Evolutionary conservation across 1,139 yeast genomes (phyloP), one percentile per base, ranked within the genome.

Genomic region (Groenewaldozyma auringiensis): DNA sequence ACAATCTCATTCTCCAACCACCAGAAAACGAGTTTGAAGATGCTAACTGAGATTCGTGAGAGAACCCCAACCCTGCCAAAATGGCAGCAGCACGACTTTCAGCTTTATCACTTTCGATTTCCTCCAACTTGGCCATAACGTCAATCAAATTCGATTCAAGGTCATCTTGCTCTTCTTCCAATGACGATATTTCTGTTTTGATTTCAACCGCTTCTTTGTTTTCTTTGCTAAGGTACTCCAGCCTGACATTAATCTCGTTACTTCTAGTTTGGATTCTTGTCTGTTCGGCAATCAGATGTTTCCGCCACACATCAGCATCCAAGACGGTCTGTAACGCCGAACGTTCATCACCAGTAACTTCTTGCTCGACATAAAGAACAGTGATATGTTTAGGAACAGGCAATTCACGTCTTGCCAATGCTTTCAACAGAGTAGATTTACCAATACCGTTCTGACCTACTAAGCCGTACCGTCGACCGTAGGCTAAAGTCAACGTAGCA

Each of bases 371-470:
- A 61, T 92, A 96, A 54, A 92, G 74, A 67, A 92, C 86, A 2
- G 97, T 85, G 53, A 92, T 88, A 64, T 92, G 97, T 57, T 86
- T 87, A 16, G 98, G 97, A 55, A 92, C 83, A 48, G 87, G 80
- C 55, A 92, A 73, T 64, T 92, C 98, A 76, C 99, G 83, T 64
- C 94, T 79, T 0, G 96, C 83, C 45, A 92, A 71, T 0, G 99
- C 99, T 57, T 87, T 76, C 59, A 92, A 72, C 47, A 92, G 70
- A 0, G 98, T 92, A 37, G 97, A 89, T 64, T 92, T 92, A 81
- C 99, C 99, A 58, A 94, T 88, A 88, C 99, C 99, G 70, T 92
- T 92, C 63, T 89, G 95, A 67, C 99, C 99, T 41, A 92, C 95
- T 48, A 92, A 72, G 78, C 98, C 99, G 57, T 92, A 92, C 65